Conservation (phyloP, 2,329 filamentous ascomycete species). For the Nemania sp. region DNA sequence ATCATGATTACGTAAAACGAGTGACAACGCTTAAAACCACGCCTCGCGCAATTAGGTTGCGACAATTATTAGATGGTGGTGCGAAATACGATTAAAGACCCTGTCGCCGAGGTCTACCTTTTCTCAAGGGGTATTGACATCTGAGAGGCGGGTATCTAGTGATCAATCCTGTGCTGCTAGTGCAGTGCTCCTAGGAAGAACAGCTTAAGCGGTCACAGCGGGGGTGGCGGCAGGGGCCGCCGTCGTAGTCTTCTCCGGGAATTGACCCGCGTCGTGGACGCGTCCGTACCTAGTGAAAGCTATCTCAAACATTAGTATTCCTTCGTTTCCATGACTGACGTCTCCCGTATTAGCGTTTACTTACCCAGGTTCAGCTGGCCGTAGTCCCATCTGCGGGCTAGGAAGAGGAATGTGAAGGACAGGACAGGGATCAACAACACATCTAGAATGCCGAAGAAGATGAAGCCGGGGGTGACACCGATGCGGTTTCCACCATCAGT, state of each 20-base stretch:
- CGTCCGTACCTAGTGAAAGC: conserved; percentile 67
- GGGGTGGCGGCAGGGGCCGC: conserved; percentile 42
- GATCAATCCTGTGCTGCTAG: neutral
- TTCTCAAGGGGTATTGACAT: neutral
- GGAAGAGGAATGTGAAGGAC: conserved; percentile 57
- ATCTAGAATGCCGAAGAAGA: conserved; percentile 68
- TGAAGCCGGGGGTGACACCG: conserved; percentile 58
- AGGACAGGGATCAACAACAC: conserved; percentile 60
- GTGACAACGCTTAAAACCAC: conserved; percentile 7
- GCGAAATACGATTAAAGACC: neutral
- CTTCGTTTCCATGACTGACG: neutral
- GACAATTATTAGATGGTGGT: conserved; percentile 12
- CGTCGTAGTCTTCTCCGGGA: conserved; percentile 58
- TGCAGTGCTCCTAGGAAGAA: neutral
- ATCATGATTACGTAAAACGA: conserved; percentile 28
- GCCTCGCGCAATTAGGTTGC: neutral
- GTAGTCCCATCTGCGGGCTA: conserved; percentile 65
- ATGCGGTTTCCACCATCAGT: conserved; percentile 65
- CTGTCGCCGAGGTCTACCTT: neutral
- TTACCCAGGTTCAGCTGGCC: conserved; percentile 59
- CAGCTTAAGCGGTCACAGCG: conserved; percentile 39
- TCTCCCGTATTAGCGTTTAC: neutral
- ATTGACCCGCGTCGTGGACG: conserved; percentile 57
- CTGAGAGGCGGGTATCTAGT: neutral
- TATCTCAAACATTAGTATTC: conserved; percentile 21